These are phyloP conservation scores for Aspergillus hancockii DNA, from an alignment of 495 filamentous ascomycete species.

Conservation along the genomic window DNA sequence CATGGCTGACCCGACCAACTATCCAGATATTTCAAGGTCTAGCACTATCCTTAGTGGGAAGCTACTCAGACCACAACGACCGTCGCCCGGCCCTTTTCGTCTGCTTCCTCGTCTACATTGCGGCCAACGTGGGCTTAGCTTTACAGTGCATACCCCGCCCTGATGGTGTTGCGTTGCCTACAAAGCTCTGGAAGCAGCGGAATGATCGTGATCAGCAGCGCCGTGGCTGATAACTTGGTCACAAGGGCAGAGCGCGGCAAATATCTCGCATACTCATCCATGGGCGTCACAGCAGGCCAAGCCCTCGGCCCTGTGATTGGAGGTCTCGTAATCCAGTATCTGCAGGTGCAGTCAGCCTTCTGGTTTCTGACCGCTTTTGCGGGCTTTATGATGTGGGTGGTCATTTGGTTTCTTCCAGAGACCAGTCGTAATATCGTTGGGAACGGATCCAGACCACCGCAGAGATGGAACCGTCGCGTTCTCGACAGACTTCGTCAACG, in stretches of 20 bases:
- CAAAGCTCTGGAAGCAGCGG: constrained; percentile 53
- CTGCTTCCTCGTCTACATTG: constrained; percentile 47
- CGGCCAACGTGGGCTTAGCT: constrained; percentile 52
- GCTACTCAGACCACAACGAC: constrained; percentile 49
- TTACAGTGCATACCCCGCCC: constrained; percentile 46
- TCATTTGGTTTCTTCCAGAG: constrained; percentile 44
- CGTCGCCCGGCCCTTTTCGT: constrained; percentile 50
- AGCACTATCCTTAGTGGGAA: constrained; percentile 50
- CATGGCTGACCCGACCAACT: background rate
- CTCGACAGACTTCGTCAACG: background rate
- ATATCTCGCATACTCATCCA: constrained; percentile 44
- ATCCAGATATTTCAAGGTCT: constrained; percentile 50
- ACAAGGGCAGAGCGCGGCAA: constrained; percentile 44
- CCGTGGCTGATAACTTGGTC: constrained; percentile 44
- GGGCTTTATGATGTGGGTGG: constrained; percentile 36
- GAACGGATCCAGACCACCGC: constrained; percentile 29
- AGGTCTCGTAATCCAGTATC: constrained; percentile 61
- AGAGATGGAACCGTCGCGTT: background rate
- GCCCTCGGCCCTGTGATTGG: constrained; percentile 65
- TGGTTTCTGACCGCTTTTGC: constrained; percentile 72
- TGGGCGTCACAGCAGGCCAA: constrained; percentile 43
- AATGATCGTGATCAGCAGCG: constrained; percentile 43
- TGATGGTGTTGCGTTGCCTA: constrained; percentile 50
- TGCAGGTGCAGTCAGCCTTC: constrained; percentile 73
- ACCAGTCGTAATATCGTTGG: constrained; percentile 49